Percentiles rank a stretch among this genome's conserved stretches.
Conservation (phyloP, 441 rosid species). For the Eutrema salsugineum region DNA sequence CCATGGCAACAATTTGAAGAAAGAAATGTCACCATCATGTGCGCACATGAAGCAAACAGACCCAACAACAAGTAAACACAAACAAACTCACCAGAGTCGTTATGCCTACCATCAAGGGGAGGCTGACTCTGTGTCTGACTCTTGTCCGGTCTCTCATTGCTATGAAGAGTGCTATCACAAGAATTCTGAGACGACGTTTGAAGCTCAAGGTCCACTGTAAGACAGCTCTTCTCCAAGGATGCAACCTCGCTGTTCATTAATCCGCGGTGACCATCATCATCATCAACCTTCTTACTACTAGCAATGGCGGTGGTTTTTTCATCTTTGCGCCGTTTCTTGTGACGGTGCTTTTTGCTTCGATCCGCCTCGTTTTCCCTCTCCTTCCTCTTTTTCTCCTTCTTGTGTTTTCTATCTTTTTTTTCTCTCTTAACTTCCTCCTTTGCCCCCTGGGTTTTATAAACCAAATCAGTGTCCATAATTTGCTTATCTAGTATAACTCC, state of each 20-base stretch:
- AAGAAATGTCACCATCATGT: slow-evolving; percentile 33
- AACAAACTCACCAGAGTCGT: slow-evolving; percentile 51
- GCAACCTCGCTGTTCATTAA: slow-evolving; percentile 28
- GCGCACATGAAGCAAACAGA: slow-evolving; percentile 35
- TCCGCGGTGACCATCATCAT: slow-evolving; percentile 20
- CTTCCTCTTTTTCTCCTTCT: slow-evolving; percentile 39
- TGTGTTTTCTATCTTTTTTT: slow-evolving; percentile 40
- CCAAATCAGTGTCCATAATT: slow-evolving; percentile 9
- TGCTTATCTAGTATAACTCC: background rate
- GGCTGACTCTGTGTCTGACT: slow-evolving; percentile 18
- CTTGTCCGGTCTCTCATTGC: slow-evolving; percentile 38
- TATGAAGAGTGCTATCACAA: slow-evolving; percentile 42
- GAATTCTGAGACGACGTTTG: slow-evolving; percentile 51
- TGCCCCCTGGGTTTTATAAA: slow-evolving; percentile 37
- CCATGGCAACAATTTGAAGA: slow-evolving; percentile 42
- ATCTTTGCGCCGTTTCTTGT: slow-evolving; percentile 43
- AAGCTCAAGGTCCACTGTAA: slow-evolving; percentile 50
- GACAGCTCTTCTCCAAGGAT: slow-evolving; percentile 50
- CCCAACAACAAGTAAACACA: slow-evolving; percentile 44
- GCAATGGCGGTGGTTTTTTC: slow-evolving; percentile 27
- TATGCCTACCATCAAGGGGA: slow-evolving; percentile 34
- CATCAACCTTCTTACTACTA: slow-evolving; percentile 4
- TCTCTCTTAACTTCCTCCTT: slow-evolving; percentile 35
- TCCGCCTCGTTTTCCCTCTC: slow-evolving; percentile 28
- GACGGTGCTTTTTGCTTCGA: slow-evolving; percentile 33